Percentiles rank a stretch among this genome's conserved stretches.
These are phyloP conservation scores for Caryopteris hybrid DNA, from an alignment of 305 asterid species.

Conservation along the genomic window DNA sequence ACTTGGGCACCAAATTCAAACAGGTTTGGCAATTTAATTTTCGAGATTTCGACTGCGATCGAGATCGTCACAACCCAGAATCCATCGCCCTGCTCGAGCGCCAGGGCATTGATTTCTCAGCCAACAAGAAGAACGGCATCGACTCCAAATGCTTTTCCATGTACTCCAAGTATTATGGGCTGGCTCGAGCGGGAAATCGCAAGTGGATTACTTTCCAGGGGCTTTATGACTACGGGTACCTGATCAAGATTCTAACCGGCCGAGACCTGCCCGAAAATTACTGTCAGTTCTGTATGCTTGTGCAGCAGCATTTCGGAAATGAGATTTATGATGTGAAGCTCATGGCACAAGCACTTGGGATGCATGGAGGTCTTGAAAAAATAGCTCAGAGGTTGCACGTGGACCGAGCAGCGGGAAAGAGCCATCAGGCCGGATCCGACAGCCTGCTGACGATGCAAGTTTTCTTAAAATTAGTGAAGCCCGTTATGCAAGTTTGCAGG, in stretches of 20 bases:
- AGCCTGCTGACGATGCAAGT: background rate
- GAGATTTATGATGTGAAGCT: background rate
- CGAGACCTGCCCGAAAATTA: background rate
- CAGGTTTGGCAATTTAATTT: slow-evolving; percentile 12
- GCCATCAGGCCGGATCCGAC: background rate
- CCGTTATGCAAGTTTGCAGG: no score
- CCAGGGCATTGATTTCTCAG: background rate
- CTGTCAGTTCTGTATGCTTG: background rate
- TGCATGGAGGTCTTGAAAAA: background rate
- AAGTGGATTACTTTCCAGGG: background rate
- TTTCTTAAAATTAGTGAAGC: background rate
- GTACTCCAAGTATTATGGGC: background rate
- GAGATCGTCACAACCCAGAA: background rate
- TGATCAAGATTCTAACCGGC: background rate
- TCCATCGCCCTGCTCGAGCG: background rate
- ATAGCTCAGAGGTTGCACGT: background rate
- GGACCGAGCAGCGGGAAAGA: background rate
- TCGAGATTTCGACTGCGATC: background rate
- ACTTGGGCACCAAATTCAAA: background rate
- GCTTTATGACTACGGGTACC: background rate
- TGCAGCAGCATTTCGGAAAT: background rate
- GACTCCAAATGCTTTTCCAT: background rate
- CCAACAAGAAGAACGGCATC: background rate
- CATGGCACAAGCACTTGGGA: background rate
- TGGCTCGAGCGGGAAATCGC: background rate